A percentile compares a stretch with the other conserved stretches of the same genome.
Conservation (phyloP, 2,329 filamentous ascomycete genomes). For the Verticillium tricorpus region DNA sequence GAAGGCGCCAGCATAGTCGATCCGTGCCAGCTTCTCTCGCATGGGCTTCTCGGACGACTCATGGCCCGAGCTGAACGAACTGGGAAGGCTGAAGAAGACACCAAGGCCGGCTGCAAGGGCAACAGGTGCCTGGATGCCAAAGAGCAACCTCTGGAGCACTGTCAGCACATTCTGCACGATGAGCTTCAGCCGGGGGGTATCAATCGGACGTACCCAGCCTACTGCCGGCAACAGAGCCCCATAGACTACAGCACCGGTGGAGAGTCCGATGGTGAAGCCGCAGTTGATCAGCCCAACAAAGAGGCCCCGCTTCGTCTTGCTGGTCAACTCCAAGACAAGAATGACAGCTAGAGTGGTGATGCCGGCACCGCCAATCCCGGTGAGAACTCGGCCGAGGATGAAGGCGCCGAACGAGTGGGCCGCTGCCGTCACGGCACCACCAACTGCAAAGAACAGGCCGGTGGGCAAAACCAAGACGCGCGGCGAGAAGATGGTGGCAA, state of each 20-base stretch:
- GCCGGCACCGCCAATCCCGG: conserved; percentile 66
- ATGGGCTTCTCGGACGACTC: conserved; percentile 35
- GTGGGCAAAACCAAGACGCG: conserved; percentile 60
- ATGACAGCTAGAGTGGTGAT: conserved; percentile 72
- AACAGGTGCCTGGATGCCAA: conserved; percentile 66
- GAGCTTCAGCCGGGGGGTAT: background rate
- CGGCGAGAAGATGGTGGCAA: conserved; percentile 71
- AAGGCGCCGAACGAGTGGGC: conserved; percentile 59
- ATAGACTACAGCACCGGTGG: conserved; percentile 66
- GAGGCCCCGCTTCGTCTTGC: conserved; percentile 62
- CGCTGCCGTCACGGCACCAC: conserved; percentile 59
- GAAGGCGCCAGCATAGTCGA: conserved; percentile 72
- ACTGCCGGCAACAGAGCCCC: conserved; percentile 58
- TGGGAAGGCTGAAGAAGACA: conserved; percentile 63
- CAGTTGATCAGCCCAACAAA: conserved; percentile 72
- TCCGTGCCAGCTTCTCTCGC: conserved; percentile 51
- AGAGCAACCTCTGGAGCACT: conserved; percentile 57
- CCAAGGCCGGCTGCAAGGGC: conserved; percentile 56
- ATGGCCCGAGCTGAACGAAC: conserved; percentile 21
- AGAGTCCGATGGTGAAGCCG: conserved; percentile 66
- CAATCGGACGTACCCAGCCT: conserved; percentile 59
- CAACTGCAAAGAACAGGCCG: conserved; percentile 52
- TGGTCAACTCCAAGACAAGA: conserved; percentile 69
- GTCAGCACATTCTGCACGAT: background rate
- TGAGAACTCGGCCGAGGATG: conserved; percentile 62